These are phyloP conservation scores for Talaromyces thailandensis DNA, from an alignment of 495 filamentous ascomycete genomes.

Conservation along the genomic window DNA sequence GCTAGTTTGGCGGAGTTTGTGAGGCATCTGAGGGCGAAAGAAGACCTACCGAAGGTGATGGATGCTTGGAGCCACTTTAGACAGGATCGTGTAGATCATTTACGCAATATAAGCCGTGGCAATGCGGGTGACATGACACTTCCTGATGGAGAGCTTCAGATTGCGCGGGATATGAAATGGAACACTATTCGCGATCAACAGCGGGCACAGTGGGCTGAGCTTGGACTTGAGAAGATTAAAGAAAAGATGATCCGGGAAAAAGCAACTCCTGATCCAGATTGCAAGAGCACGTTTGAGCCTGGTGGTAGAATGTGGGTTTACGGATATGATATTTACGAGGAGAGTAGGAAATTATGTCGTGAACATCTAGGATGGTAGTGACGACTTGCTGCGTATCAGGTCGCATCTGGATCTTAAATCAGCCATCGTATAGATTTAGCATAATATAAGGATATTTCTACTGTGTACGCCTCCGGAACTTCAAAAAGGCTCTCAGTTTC, in stretches of 20 bases:
- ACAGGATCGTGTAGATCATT: constrained; percentile 10
- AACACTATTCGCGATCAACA: constrained; percentile 9
- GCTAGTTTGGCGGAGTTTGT: constrained; percentile 11
- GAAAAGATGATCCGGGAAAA: constrained; percentile 10
- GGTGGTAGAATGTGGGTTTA: constrained; percentile 13
- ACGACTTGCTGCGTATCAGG: neutral
- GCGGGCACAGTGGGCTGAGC: constrained; percentile 9
- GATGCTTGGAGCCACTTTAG: constrained; percentile 10
- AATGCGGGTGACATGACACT: constrained; percentile 12
- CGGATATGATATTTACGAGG: constrained; percentile 7
- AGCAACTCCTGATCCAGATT: constrained; percentile 10
- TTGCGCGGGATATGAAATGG: constrained; percentile 10
- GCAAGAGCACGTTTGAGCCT: constrained; percentile 13
- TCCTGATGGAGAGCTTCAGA: constrained; percentile 9
- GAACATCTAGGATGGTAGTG: neutral
- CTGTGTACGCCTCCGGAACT: neutral
- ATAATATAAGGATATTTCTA: neutral
- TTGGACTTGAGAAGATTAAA: constrained; percentile 10
- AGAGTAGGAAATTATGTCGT: neutral
- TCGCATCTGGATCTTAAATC: neutral
- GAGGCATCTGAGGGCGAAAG: constrained; percentile 5
- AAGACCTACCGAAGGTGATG: constrained; percentile 7
- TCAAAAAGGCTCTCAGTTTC: neutral
- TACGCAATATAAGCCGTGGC: constrained; percentile 9
- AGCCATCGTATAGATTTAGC: neutral